These are phyloP conservation scores for Purpureocillium lavendulum DNA, from an alignment of 2,329 filamentous ascomycete species.

Conservation along the genomic window DNA sequence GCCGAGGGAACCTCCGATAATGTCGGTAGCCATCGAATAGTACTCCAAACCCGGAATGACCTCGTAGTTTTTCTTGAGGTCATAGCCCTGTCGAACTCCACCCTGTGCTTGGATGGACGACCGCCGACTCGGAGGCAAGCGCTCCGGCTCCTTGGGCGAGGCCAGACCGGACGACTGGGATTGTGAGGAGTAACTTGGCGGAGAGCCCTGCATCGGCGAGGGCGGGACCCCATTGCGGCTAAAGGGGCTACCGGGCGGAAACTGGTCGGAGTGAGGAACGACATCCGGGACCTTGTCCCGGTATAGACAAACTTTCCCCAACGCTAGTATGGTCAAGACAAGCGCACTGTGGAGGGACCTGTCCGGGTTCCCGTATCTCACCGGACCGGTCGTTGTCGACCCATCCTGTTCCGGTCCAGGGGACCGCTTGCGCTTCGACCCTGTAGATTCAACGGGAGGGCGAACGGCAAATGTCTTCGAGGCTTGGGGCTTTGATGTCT, in stretches of 20 bases:
- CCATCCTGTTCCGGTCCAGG: conserved; percentile 28
- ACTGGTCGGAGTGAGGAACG: conserved; percentile 28
- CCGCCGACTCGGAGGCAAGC: conserved; percentile 36
- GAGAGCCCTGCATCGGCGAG: conserved; percentile 48
- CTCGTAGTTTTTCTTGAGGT: conserved; percentile 59
- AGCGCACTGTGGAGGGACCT: conserved; percentile 73
- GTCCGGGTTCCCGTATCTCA: conserved; percentile 42
- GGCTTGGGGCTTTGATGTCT: conserved; percentile 20
- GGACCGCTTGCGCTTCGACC: conserved; percentile 50
- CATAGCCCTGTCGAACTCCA: conserved; percentile 17
- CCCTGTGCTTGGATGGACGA: conserved; percentile 39
- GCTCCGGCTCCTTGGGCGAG: conserved; percentile 44
- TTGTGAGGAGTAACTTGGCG: conserved; percentile 34
- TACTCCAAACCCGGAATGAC: conserved; percentile 84
- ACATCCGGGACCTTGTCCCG: conserved; percentile 49
- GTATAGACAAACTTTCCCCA: conserved; percentile 71
- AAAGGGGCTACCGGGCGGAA: conserved; percentile 24
- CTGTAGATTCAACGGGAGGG: conserved; percentile 18
- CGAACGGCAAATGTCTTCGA: conserved; percentile 20
- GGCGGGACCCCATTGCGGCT: conserved; percentile 42
- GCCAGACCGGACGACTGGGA: conserved; percentile 41
- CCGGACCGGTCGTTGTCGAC: conserved; percentile 18
- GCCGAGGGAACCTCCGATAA: conserved; percentile 72
- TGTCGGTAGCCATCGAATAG: conserved; percentile 78
- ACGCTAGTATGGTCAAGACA: conserved; percentile 71